Base-by-base conservation (phyloP, 2,329 filamentous ascomycete species). In the Daldinia eschscholtzii region DNA sequence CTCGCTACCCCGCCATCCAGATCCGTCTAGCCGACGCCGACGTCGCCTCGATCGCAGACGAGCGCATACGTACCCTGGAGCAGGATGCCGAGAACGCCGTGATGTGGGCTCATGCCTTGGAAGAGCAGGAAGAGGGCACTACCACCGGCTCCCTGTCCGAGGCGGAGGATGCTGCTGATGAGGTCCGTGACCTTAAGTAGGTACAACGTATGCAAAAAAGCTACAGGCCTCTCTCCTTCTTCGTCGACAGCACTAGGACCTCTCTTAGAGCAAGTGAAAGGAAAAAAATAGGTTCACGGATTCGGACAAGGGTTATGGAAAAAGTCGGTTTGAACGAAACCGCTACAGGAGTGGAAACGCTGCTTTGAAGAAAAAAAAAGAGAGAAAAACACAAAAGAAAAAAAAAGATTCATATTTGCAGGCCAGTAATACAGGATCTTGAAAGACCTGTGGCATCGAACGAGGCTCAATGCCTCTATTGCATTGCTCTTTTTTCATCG, bases 141-240 rank as follows among this genome's bases (percentile, higher is more conserved):
- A 13, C 26, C 7, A 20, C 28, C 15, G n/a, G 48, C 28, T 48
- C 44, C 0, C 1, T 28, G 12, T 6, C 2, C 23, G n/a, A 20
- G 1, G 20, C 20, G 1, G 44, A 48, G 6, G 44, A 23, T 15
- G 10, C 35, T 39, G 13, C 23, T 2, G 44, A 26, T 20, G 44
- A 23, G 44, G 26, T 28, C 7, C 28, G 3, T 13, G 48, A 53
- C 28, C 48, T 30, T 53, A 53, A 53, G 48, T 53, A 53, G 48
- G 48, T 53, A 44, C 41, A 26, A 9, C 28, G 28, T 7, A n/a
- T 44, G 41, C 20, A 23, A 10, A n/a, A n/a, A 7, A 10, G 30
- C 41, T 20, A 1, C 6, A 44, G 41, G 10, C 41, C 20, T 33
- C 30, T 33, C 30, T 33, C 30, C 41, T 23, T 44, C 41, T 23